Evolutionary conservation across 768 basidiomycete species (phyloP).

Genomic region (Mycena pura): DNA sequence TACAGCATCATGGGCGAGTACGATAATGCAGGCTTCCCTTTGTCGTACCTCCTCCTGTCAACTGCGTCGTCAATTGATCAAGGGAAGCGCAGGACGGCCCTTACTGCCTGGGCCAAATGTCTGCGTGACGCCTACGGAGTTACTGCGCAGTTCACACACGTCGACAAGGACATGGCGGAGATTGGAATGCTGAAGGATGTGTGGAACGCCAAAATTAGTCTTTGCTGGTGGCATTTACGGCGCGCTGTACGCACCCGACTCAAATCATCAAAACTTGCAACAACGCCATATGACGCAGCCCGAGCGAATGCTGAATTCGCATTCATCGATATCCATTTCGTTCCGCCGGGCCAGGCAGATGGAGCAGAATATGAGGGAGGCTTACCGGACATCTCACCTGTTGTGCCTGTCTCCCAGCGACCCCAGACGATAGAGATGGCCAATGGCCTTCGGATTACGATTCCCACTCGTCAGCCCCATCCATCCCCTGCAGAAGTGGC

Average conservation of each 20-base stretch:
- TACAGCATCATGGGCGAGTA: constrained; percentile 3
- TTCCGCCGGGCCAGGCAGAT: constrained; percentile 27
- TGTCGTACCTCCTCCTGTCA: constrained; percentile 4
- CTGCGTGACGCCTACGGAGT: constrained; percentile 8
- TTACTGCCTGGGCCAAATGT: constrained; percentile 7
- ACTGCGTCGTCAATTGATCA: not conserved
- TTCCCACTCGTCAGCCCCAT: not conserved
- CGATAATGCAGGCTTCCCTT: not conserved
- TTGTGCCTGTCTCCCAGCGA: not conserved
- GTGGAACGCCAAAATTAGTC: constrained; percentile 22
- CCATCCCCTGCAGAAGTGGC: not conserved
- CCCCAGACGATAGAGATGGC: not conserved
- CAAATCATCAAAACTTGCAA: constrained; percentile 28
- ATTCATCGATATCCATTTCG: constrained; percentile 28
- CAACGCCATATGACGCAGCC: constrained; percentile 30
- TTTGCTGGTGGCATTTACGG: constrained; percentile 34
- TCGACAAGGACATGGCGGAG: too few relatives aligned
- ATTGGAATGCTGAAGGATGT: constrained; percentile 20
- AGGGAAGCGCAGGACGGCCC: constrained; percentile 13
- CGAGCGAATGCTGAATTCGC: constrained; percentile 24
- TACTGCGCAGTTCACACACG: constrained; percentile 1
- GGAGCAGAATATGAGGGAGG: constrained; percentile 31
- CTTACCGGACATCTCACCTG: constrained; percentile 34
- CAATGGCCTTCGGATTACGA: not conserved
- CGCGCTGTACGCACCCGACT: constrained; percentile 26